Evolutionary conservation across 306 rosid genomes (phyloP), one percentile per base, ranked within the genome.

Genomic region (Oemleria cerasiformis): DNA sequence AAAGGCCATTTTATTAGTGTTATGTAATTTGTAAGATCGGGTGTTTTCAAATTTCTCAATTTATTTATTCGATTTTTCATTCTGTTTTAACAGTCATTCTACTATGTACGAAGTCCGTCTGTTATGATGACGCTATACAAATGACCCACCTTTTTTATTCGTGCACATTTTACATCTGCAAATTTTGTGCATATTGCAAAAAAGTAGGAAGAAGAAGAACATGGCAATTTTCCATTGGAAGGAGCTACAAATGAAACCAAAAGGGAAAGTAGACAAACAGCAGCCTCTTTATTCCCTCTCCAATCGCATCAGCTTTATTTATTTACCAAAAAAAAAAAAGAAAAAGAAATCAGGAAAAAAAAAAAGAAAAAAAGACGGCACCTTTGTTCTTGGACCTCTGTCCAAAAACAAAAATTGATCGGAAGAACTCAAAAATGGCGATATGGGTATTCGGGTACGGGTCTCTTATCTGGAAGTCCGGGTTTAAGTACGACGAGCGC

Each of bases 371-470:
- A 30, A 30, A 30, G 36, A 30, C 36, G 3, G 36, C 36, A 30
- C 36, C 36, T 30, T 1, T 30, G 2, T 30, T 30, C 36, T 30
- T 30, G 36, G 36, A 30, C 36, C 36, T 30, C 36, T 30, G 36
- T 30, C 36, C 36, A 30, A 4, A 30, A 30, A 30, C 36, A 30
- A 30, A 30, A 30, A 30, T 55, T 19, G 50, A 69, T 20, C 4
- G 41, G 50, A 11, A 19, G 30, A 50, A 5, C 14, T 38, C 36
- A 41, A 64, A 62, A 59, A 88, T 85, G 96, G 87, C 50, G 82
- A 87, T 86, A 85, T 93, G 97, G 91, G 96, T 88, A 45, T 90
- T 93, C 71, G 98, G 97, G n/a, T 93, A 90, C 67, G 98, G 96
- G 57, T 90, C 96, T 60, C 86, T 90, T 20, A 86, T 93, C 65